Conservation (phyloP, 441 rosid species). For the Euphorbia schlechtendalii region DNA sequence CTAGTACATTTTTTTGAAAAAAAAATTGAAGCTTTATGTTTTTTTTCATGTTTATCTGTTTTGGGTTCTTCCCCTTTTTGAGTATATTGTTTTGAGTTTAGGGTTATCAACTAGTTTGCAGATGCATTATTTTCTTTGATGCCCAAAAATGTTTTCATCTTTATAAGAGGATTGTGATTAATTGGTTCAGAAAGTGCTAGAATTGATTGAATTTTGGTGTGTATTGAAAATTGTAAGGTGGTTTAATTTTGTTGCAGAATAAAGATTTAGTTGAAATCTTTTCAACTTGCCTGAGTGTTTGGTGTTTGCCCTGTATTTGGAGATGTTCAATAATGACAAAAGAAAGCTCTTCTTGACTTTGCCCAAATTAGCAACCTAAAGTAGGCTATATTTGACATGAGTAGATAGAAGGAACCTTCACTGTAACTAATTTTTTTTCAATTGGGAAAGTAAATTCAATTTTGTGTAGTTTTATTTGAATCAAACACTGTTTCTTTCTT, state of each 20-base stretch:
- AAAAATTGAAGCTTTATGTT: neutral
- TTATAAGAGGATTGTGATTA: neutral
- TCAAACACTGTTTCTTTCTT: neutral
- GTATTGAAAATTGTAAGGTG: neutral
- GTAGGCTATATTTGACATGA: neutral
- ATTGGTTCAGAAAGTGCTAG: neutral
- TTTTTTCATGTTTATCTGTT: neutral
- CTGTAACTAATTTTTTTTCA: neutral
- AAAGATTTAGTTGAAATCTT: slow-evolving; percentile 3
- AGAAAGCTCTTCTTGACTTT: neutral
- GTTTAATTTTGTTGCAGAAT: neutral
- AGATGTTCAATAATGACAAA: slow-evolving; percentile 7
- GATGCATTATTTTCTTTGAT: slow-evolving; percentile 6
- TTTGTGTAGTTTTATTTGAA: neutral
- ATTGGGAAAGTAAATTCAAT: slow-evolving; percentile 5
- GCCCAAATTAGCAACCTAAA: neutral
- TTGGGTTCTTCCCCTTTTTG: neutral
- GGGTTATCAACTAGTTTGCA: too few species aligned
- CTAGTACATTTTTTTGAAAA: too few species aligned
- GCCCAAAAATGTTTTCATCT: neutral
- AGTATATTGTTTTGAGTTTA: too few species aligned
- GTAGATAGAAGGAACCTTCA: neutral
- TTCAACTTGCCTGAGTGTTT: too few species aligned
- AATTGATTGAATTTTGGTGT: slow-evolving; percentile 9
- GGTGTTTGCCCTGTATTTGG: slow-evolving; percentile 7